Base-by-base conservation (phyloP, 768 basidiomycete species). In the Boletus insuetus region DNA sequence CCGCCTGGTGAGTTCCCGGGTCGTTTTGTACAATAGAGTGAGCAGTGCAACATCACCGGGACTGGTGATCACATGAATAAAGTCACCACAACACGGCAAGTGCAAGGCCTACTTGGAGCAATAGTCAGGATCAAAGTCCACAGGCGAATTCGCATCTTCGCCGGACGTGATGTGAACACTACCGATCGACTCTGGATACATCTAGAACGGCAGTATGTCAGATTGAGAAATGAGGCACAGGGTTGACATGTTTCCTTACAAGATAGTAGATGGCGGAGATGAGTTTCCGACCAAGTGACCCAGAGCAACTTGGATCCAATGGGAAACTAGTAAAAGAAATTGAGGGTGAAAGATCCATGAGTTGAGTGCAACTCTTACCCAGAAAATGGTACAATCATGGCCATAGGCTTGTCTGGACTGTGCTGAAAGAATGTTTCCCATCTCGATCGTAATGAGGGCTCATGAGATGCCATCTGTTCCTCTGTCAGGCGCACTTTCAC, bases 341-440 rank as follows among this genome's bases (percentile, higher is more conserved):
- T 39, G 7, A 32, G 20, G 1, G 4, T 44, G 13, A 16, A 32
- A n/a, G 2, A 22, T 41, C 40, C 31, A 24, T 5, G 40, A 32
- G 9, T n/a, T 11, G 34, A 13, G n/a, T 26, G 19, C 13, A 46
- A 29, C 3, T 14, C 1, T 13, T 20, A 82, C 80, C 73, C 75
- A 7, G 78, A 67, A 20, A 77, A 56, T 0, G 73, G 56, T 0
- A 68, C 77, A 12, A 82, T 63, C 42, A 75, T 73, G 38, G 77
- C 58, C n/a, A 82, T 75, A 9, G 84, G 77, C 57, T 85, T 86
- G 60, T 87, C 86, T 0, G 79, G 78, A 10, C 69, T 71, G 19
- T 71, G 64, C 22, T 66, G 73, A 45, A 81, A 87, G 64, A 80
- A 82, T 13, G 68, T 64, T 3, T 78, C 68, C 85, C 86, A 88